Evolutionary conservation across 2,329 filamentous ascomycete species (phyloP).

Genomic region (Penicillium sp.): DNA sequence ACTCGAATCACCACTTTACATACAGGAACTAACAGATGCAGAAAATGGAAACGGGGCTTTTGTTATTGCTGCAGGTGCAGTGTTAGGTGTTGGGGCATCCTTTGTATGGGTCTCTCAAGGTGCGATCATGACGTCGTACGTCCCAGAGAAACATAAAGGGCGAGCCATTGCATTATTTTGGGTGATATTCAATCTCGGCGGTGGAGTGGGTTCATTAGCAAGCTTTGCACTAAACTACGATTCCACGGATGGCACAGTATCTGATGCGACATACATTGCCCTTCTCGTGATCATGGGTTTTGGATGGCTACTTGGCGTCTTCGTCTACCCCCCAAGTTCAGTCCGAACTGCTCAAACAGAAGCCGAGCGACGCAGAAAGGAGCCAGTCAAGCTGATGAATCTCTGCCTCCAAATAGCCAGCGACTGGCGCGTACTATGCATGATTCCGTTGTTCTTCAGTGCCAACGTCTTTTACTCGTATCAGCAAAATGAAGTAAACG

Average conservation of each 20-base stretch:
- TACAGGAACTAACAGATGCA: not conserved
- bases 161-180: constrained; percentile 30
- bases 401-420: constrained; percentile 27
- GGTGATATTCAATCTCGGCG: constrained; percentile 47
- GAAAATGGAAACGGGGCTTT: constrained; percentile 27
- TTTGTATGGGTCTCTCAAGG: constrained; percentile 33
- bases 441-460: constrained; percentile 54
- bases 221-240: constrained; percentile 44
- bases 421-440: constrained; percentile 45
- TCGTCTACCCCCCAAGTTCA: constrained; percentile 48
- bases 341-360: constrained; percentile 35
- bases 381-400: not conserved
- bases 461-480: constrained; percentile 54
- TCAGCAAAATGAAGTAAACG: constrained; percentile 52
- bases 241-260: constrained; percentile 43
- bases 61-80: constrained; percentile 39
- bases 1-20: too few relatives aligned
- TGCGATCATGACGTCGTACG: constrained; percentile 49
- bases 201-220: constrained; percentile 42
- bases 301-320: constrained; percentile 45
- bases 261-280: constrained; percentile 50
- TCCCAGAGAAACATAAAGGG: constrained; percentile 39
- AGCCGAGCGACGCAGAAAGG: not conserved
- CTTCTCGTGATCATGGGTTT: constrained; percentile 48
- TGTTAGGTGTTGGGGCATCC: constrained; percentile 44